phyloP scores from a whole-genome alignment of 768 basidiomycete species.

The Psilocybe subaeruginosa region DNA sequence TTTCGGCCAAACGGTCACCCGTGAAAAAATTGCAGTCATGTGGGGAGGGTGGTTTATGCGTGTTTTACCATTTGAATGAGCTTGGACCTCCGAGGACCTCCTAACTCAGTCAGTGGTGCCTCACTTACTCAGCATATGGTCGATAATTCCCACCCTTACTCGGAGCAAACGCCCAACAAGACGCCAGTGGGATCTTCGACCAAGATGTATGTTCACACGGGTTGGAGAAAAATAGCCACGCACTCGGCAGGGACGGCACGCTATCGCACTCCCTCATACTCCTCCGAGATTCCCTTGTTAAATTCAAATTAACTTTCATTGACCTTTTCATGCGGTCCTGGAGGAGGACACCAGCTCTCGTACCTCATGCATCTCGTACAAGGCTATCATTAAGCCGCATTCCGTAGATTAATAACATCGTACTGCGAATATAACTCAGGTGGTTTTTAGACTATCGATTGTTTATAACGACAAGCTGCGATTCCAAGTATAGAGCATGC shows the following conservation, averaged over 20 bases:
- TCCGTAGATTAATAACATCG: too few relatives aligned
- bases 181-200: slow-evolving; percentile 4
- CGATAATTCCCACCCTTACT: neutral
- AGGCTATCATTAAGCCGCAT: too few relatives aligned
- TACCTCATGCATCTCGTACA: too few relatives aligned
- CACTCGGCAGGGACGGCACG: slow-evolving; percentile 12
- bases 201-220: slow-evolving; percentile 4
- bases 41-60: neutral
- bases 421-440: too few relatives aligned
- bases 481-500: too few relatives aligned
- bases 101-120: neutral
- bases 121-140: slow-evolving; percentile 2
- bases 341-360: neutral
- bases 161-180: slow-evolving; percentile 3
- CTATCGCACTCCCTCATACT: slow-evolving; percentile 2
- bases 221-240: neutral
- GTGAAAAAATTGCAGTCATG: neutral
- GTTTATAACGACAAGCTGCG: too few relatives aligned
- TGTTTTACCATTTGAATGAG: neutral
- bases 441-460: too few relatives aligned
- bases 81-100: neutral
- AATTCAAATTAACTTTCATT: neutral
- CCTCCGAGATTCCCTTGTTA: slow-evolving; percentile 10
- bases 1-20: neutral
- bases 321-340: slow-evolving; percentile 4